A percentile compares a stretch with the other conserved stretches of the same genome.
phyloP scores from a whole-genome alignment of 768 basidiomycete genomes.

The Epithele typhae region DNA sequence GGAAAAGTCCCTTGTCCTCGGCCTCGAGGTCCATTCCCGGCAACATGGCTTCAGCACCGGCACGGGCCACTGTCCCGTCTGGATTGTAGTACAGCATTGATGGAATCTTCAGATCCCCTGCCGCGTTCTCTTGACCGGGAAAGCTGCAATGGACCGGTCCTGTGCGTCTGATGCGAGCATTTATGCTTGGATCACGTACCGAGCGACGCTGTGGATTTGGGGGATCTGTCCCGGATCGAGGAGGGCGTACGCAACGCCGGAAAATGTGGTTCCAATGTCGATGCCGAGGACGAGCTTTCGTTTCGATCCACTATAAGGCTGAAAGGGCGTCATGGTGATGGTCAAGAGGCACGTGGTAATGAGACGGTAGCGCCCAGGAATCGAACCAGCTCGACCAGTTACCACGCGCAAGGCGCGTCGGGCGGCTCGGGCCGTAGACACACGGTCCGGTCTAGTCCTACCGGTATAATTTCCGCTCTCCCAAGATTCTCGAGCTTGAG shows the following conservation, averaged over 20 bases:
- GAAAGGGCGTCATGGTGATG: neutral
- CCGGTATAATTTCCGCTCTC: too few relatives aligned
- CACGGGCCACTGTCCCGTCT: conserved; percentile 33
- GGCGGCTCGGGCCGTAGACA: too few relatives aligned
- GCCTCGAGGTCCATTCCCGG: conserved; percentile 4
- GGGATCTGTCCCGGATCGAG: conserved; percentile 34
- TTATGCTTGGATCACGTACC: conserved; percentile 11
- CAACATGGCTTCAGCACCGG: conserved; percentile 39
- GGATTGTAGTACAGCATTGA: conserved; percentile 44
- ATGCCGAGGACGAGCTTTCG: conserved; percentile 46
- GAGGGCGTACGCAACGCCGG: conserved; percentile 42
- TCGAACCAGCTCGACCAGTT: too few relatives aligned
- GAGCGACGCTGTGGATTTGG: conserved; percentile 40
- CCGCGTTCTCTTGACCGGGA: conserved; percentile 36
- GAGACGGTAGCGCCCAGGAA: too few relatives aligned
- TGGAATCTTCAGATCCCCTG: conserved; percentile 43
- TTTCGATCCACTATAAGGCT: conserved; percentile 35
- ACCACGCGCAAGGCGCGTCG: too few relatives aligned
- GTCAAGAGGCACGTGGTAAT: too few relatives aligned
- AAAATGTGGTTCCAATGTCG: conserved; percentile 50
- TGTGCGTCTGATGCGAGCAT: neutral
- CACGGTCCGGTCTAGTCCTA: too few relatives aligned
- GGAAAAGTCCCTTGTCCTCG: neutral
- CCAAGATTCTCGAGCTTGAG: too few relatives aligned
- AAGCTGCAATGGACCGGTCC: conserved; percentile 20